Conservation (phyloP, 179 eudicot genomes). For the Spinacia oleracea region DNA sequence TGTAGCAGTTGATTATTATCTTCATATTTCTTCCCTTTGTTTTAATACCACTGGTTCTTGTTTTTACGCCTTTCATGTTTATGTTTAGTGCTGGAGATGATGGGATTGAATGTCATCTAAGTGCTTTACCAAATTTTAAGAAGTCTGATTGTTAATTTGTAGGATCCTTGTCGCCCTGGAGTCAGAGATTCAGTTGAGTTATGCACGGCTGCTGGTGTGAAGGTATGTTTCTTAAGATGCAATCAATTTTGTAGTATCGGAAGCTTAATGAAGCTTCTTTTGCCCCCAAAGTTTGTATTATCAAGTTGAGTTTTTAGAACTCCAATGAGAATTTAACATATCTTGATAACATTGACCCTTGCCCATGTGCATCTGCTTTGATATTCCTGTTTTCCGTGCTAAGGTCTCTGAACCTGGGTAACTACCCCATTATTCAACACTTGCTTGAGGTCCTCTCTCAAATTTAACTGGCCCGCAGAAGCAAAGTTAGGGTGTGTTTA, state of each 20-base stretch:
- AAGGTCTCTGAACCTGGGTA: not conserved
- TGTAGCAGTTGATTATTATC: not conserved
- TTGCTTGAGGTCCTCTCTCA: not conserved
- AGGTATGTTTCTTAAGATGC: constrained; percentile 48
- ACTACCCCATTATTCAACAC: not conserved
- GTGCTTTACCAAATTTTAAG: not conserved
- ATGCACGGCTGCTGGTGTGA: constrained; percentile 80
- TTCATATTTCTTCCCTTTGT: not conserved
- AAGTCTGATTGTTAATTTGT: constrained; percentile 13
- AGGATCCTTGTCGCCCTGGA: constrained; percentile 98
- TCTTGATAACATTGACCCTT: not conserved
- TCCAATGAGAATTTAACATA: too few species aligned
- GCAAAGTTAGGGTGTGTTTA: not conserved
- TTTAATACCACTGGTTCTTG: not conserved
- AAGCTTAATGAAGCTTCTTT: not conserved
- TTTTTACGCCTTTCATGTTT: not conserved
- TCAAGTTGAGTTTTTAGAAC: not conserved
- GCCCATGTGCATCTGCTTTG: not conserved
- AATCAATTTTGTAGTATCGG: not conserved
- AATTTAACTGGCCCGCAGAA: not conserved
- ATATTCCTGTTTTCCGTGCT: not conserved
- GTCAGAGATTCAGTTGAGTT: constrained; percentile 75
- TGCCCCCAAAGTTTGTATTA: not conserved
- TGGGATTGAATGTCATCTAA: not conserved
- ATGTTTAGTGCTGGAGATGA: not conserved